Evolutionary conservation across 768 basidiomycete genomes (phyloP).

Genomic region (Ramaria rubella): DNA sequence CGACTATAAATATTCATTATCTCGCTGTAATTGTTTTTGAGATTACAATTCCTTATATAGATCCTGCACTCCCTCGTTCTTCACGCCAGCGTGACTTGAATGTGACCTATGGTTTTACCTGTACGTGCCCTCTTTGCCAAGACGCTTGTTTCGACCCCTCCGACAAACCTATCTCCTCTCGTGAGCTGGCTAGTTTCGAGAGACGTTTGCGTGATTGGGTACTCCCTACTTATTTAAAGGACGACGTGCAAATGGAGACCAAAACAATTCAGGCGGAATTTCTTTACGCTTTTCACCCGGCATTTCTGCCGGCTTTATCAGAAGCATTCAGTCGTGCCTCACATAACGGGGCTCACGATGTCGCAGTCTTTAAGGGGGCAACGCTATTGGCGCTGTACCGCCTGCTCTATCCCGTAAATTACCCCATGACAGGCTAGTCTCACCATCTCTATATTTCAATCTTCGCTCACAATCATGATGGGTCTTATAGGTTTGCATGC

Average conservation of each 20-base stretch:
- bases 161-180: not conserved
- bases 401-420: constrained; percentile 66
- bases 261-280: constrained; percentile 35
- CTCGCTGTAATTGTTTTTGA: constrained; percentile 27
- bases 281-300: constrained; percentile 44
- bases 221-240: constrained; percentile 24
- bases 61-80: constrained; percentile 60
- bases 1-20: not conserved
- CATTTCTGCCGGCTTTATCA: constrained; percentile 51
- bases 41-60: constrained; percentile 72
- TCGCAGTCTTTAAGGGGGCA: constrained; percentile 48
- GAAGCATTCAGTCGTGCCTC: constrained; percentile 63
- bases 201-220: constrained; percentile 33
- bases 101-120: constrained; percentile 62
- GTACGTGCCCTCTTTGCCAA: constrained; percentile 50
- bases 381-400: constrained; percentile 60
- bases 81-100: constrained; percentile 52
- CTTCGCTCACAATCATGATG: not conserved
- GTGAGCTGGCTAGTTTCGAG: not conserved
- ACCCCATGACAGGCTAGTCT: constrained; percentile 71
- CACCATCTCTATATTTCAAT: not conserved
- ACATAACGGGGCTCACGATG: constrained; percentile 52
- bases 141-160: constrained; percentile 26
- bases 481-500: constrained; percentile 57
- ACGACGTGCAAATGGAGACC: constrained; percentile 17